A percentile compares a stretch with the other conserved stretches of the same genome.
phyloP scores from a whole-genome alignment of 2,329 filamentous ascomycete genomes.

The Grosmannia serpens region DNA sequence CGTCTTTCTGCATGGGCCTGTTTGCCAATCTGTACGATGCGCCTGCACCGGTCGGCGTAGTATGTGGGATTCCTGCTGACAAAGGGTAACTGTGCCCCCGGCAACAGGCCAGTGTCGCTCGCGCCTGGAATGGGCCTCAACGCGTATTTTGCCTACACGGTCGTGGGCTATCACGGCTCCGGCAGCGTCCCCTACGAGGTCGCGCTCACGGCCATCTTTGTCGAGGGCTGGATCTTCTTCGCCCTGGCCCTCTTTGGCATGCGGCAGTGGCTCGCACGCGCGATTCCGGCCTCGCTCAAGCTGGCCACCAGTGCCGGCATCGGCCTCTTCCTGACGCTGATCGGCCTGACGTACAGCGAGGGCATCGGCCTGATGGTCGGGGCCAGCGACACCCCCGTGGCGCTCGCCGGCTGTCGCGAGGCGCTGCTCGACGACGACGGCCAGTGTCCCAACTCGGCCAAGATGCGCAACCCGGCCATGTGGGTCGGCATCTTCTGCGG shows the following conservation, averaged over 20 bases:
- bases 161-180: constrained; percentile 49
- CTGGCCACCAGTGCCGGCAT: constrained; percentile 54
- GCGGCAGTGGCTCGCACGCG: constrained; percentile 58
- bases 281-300: constrained; percentile 53
- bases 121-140: constrained; percentile 58
- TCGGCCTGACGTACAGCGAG: constrained; percentile 61
- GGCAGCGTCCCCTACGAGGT: constrained; percentile 45
- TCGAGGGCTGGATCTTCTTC: constrained; percentile 53
- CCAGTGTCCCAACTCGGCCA: constrained; percentile 1
- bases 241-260: constrained; percentile 53
- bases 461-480: constrained; percentile 68
- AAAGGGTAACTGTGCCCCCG: too few relatives aligned
- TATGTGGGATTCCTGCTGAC: neutral
- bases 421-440: constrained; percentile 33
- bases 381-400: constrained; percentile 54
- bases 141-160: constrained; percentile 56
- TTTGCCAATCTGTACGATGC: constrained; percentile 66
- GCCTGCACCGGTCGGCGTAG: constrained; percentile 45
- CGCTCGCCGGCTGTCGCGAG: constrained; percentile 61
- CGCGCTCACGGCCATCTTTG: constrained; percentile 51
- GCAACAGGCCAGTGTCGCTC: constrained; percentile 5
- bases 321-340: constrained; percentile 50
- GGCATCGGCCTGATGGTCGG: constrained; percentile 69
- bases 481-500: constrained; percentile 79
- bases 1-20: constrained; percentile 68